Conservation (phyloP, 106 monocot genomes). For the Alisma plantagoaquatica region DNA sequence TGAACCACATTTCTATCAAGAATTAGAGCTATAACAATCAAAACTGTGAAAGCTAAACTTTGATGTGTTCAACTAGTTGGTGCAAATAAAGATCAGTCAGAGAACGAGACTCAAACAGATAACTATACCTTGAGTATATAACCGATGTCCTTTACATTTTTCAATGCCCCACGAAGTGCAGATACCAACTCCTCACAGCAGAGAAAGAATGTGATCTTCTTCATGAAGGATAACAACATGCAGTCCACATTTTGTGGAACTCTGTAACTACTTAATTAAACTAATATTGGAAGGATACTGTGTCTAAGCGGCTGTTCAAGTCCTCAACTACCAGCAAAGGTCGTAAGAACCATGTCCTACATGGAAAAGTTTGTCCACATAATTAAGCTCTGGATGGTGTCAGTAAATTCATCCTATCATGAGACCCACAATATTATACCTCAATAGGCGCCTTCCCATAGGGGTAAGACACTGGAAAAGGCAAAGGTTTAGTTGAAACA, state of each 20-base stretch:
- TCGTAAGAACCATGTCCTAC: slow-evolving; percentile 71
- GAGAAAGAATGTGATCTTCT: slow-evolving; percentile 86
- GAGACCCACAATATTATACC: slow-evolving; percentile 24
- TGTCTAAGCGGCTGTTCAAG: slow-evolving; percentile 74
- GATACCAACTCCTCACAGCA: slow-evolving; percentile 80
- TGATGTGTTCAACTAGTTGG: too few relatives aligned
- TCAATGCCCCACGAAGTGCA: slow-evolving; percentile 73
- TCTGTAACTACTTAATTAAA: too few relatives aligned
- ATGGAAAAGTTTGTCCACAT: not conserved
- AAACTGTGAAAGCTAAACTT: too few relatives aligned
- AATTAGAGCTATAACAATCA: too few relatives aligned
- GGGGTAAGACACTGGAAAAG: slow-evolving; percentile 84
- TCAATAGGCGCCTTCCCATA: slow-evolving; percentile 80
- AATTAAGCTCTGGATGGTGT: too few relatives aligned
- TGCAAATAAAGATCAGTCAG: too few relatives aligned
- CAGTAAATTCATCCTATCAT: too few relatives aligned
- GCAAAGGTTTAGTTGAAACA: too few relatives aligned
- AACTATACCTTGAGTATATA: slow-evolving; percentile 65
- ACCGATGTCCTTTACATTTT: slow-evolving; percentile 65
- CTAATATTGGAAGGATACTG: slow-evolving; percentile 68
- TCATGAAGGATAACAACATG: too few relatives aligned
- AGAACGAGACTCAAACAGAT: not conserved
- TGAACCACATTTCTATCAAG: too few relatives aligned
- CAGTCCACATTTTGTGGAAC: too few relatives aligned
- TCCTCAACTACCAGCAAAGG: slow-evolving; percentile 67